Conservation (phyloP, 257 asterid species). For the Solanum dulcamara region DNA sequence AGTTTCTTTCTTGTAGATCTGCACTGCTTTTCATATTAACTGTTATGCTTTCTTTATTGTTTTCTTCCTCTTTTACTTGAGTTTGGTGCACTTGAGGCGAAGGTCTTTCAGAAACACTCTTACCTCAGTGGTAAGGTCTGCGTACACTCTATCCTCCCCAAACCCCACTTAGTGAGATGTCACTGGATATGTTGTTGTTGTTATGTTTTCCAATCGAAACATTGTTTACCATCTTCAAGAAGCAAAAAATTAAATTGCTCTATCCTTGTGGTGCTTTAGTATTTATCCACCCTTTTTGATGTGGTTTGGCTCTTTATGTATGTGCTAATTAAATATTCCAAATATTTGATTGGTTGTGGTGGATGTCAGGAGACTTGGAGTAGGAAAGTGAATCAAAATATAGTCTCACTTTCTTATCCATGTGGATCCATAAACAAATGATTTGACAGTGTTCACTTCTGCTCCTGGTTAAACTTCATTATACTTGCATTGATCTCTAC, state of each 20-base stretch:
- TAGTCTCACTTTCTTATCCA: neutral
- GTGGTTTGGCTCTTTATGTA: neutral
- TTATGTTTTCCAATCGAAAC: neutral
- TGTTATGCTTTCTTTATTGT: neutral
- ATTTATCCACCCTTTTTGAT: neutral
- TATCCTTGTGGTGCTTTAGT: neutral
- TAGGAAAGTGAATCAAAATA: neutral
- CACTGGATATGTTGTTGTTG: neutral
- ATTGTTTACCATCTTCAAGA: neutral
- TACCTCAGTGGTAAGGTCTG: neutral
- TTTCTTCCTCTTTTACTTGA: neutral
- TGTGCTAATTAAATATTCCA: neutral
- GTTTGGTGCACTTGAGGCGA: neutral
- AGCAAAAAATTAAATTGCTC: neutral
- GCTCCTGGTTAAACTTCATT: neutral
- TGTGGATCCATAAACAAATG: neutral
- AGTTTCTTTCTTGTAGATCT: neutral
- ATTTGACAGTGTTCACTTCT: neutral
- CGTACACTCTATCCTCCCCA: too few species aligned
- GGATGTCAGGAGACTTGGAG: neutral
- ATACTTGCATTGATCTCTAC: neutral
- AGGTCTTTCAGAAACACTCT: neutral
- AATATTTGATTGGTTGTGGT: neutral
- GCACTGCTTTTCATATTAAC: neutral
- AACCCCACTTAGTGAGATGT: neutral